Evolutionary conservation across 2,329 filamentous ascomycete genomes (phyloP), one percentile per base, ranked within the genome.

Genomic region (Thielaviopsis musarum): DNA sequence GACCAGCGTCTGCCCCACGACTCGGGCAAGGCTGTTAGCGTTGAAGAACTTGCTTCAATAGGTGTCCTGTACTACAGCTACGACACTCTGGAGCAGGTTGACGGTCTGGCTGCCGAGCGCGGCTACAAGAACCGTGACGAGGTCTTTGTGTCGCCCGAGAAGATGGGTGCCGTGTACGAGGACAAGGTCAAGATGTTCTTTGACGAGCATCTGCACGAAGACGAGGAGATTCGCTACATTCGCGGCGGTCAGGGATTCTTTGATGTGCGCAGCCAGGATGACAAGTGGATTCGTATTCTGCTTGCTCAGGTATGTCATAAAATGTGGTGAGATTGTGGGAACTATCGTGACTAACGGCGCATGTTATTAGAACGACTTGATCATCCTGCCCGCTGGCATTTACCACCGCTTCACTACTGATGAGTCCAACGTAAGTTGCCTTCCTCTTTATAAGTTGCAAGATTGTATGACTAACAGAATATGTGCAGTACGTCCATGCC

Each of bases 331-430:
- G n/a, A 51, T 19, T 9, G 17, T n/a, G 26, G 15, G 15, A 21
- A 17, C 52, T 54, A n/a, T 41, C 30, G 38, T 17, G 28, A 19
- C 45, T 38, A 24, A 19, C 57, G 3, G 30, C 22, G 19, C 17
- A 17, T 49, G 15, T 58, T 6, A 30, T 28, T 56, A 73, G 74
- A 77, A 84, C 66, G 93, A 98, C 73, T 74, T 98, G 72, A 87
- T 98, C 67, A 91, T 98, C 67, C 76, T 98, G 65, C 93, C 93
- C 0, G 83, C 91, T 49, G 93, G 93, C 2, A 97, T 98, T 62
- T 98, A 96, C 72, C 93, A 98, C 73, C 84, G 93, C 5, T 98
- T 98, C 69, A 98, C 93, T 7, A 97, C 91, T 0, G 91, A 96
- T 71, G 83, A 85, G 69, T 80, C 84, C 63, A 95, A 98, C 69